phyloP scores from a whole-genome alignment of 805 yeast genomes.

The Zygoascus tannicola region DNA sequence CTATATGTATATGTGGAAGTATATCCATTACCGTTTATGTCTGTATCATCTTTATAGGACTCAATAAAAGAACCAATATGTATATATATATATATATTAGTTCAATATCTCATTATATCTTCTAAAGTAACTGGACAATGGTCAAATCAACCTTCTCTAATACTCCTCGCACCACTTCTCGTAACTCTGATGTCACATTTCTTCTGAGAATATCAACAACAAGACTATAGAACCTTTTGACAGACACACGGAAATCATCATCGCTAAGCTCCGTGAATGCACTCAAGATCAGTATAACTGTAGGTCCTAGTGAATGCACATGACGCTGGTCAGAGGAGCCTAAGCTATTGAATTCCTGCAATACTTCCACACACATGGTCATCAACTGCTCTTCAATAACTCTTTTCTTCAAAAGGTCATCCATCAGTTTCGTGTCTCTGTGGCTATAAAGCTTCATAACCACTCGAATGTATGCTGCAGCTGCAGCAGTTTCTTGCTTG shows the following conservation, averaged over 20 bases:
- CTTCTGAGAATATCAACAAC: conserved; percentile 27
- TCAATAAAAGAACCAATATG: background rate
- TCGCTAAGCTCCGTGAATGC: conserved; percentile 71
- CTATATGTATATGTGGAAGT: background rate
- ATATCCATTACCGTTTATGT: no score
- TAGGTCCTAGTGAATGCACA: conserved; percentile 83
- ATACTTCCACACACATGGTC: conserved; percentile 62
- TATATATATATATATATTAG: background rate
- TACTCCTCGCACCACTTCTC: conserved; percentile 27
- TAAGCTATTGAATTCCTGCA: conserved; percentile 58
- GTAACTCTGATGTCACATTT: conserved; percentile 28
- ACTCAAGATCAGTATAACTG: conserved; percentile 75
- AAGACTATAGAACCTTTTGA: conserved; percentile 23
- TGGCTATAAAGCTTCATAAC: conserved; percentile 65
- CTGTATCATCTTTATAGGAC: no score
- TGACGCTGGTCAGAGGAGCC: conserved; percentile 66
- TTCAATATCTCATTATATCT: no score
- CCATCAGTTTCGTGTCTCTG: background rate
- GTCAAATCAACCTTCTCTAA: conserved; percentile 30
- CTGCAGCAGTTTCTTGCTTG: conserved; percentile 84
- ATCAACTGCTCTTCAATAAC: conserved; percentile 46
- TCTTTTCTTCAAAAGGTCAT: conserved; percentile 36
- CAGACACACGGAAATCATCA: conserved; percentile 24
- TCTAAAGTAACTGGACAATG: background rate
- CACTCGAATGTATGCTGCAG: conserved; percentile 76